phyloP scores from a whole-genome alignment of 2,329 filamentous ascomycete species.

The Fusarium sp. region DNA sequence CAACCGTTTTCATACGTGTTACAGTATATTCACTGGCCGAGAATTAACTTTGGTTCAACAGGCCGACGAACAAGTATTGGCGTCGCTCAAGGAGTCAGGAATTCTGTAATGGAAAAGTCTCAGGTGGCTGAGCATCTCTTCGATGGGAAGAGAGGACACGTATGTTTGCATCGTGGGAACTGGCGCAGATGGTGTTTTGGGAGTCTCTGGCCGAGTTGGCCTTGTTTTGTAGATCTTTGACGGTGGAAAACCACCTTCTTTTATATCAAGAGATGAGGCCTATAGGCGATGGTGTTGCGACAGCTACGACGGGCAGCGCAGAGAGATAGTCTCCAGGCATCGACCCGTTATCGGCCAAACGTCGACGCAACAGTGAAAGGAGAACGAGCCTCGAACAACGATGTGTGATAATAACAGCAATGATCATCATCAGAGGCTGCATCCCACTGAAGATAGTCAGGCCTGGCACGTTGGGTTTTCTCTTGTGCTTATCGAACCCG shows the following conservation, averaged over 20 bases:
- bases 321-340: conserved; percentile 8
- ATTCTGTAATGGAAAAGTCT: conserved; percentile 48
- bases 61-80: conserved; percentile 44
- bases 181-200: conserved; percentile 46
- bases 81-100: conserved; percentile 46
- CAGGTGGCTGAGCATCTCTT: conserved; percentile 51
- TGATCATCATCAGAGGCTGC: neutral
- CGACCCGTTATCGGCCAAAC: neutral
- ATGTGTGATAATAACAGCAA: neutral
- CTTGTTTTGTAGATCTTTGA: conserved; percentile 59
- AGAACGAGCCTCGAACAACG: neutral
- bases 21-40: conserved; percentile 26
- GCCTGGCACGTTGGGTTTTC: conserved; percentile 35
- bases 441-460: conserved; percentile 32
- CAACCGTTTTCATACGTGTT: conserved; percentile 18
- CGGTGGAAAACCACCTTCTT: conserved; percentile 58
- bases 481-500: conserved; percentile 25
- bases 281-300: conserved; percentile 23
- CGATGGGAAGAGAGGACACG: conserved; percentile 50
- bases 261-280: conserved; percentile 55
- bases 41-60: conserved; percentile 49
- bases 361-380: neutral
- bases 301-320: conserved; percentile 12
- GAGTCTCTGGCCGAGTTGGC: conserved; percentile 48
- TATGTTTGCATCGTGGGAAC: conserved; percentile 45